Evolutionary conservation across 768 basidiomycete genomes (phyloP), one percentile per base, ranked within the genome.

Genomic region (Phallus indusiatus): DNA sequence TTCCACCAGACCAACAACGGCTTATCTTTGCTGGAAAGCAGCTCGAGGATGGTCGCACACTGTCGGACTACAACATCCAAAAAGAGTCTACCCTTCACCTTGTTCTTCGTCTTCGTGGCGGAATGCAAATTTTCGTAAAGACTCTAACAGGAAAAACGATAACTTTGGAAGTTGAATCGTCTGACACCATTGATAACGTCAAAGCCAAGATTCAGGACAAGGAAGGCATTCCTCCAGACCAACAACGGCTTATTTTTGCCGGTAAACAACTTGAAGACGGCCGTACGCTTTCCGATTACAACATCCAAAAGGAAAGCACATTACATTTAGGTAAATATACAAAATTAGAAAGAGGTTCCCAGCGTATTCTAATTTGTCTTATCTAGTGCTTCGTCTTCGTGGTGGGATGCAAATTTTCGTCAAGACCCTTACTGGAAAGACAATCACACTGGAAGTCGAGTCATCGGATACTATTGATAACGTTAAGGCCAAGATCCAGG

Each of bases 181-280:
- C 73, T 24, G 74, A 75, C 71, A 75, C 75, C 47, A 75, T 77
- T 69, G 74, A 75, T 68, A 74, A 73, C 54, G 72, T 74, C 66
- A 74, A 74, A 66, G 67, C 72, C 56, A 75, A 75, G 67, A 68
- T 68, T 57, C 69, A 70, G 63, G 69, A 70, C 62, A 70, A 70
- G 64, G 69, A 70, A 60, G 66, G 67, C 35, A 88, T 88, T 64
- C 86, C 85, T 53, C 86, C 86, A 54, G 87, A 88, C 69, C 85
- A 87, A 91, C 90, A 93, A 67, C 87, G 90, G 48, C 77, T 93
- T 11, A 94, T 93, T 70, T 93, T 93, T 64, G 91, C 91, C 34
- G 91, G 91, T 33, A 94, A 94, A 74, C 91, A 94, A 70, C 75
- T 94, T 10, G 76, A 78, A 64, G 77, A 78, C 63, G 76, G 77